Evolutionary conservation across 176 grass and related monocot genomes (phyloP), one percentile per base, ranked within the genome.

Genomic region (Zoysia japonica): DNA sequence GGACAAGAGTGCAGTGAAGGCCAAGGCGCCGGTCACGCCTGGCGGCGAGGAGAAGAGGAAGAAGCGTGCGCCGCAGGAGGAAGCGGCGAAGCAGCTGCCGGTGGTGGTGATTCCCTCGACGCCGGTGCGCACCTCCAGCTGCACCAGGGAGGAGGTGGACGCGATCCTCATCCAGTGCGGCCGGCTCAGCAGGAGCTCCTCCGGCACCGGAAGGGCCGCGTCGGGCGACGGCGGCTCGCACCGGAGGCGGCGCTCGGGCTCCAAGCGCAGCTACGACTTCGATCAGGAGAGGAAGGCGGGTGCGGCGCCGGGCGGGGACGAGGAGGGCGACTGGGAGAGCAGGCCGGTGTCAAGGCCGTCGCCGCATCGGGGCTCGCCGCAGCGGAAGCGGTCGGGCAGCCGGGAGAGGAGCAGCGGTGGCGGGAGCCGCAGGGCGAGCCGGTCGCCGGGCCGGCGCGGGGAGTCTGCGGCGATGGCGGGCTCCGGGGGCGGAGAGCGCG

Each of bases 111-210:
- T 62, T 51, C 14, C 75, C 3, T 78, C 84, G 0, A 78, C 39
- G 74, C 72, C 90, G 40, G 87, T 88, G 70, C 67, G 91, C 43
- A 90, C 89, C 35, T 97, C 91, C 14, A 91, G 94, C 89, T 97
- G 91, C 78, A 90, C 89, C 72, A 93, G 88, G 78, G 94, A 97
- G 79, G 94, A 97, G 70, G 80, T 90, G 44, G 94, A 97, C 19
- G 94, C 89, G 7, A 97, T 97, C 50, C 80, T 92, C 5, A 94
- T 94, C 82, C 94, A 97, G 68, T 97, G 94, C 68, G 94, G 94
- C 3, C 89, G 94, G 0, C 89, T 97, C 47, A 97, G 94, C 83
- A 77, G 91, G 55, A 94, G 89, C 77, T 97, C 94, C 11, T 94
- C 94, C 1, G 89, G 94, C 1, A 89, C 94, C 0, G 89, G 94